Evolutionary conservation across 2,329 filamentous ascomycete genomes (phyloP), one percentile per base, ranked within the genome.

Genomic region (Rutstroemia sp.): DNA sequence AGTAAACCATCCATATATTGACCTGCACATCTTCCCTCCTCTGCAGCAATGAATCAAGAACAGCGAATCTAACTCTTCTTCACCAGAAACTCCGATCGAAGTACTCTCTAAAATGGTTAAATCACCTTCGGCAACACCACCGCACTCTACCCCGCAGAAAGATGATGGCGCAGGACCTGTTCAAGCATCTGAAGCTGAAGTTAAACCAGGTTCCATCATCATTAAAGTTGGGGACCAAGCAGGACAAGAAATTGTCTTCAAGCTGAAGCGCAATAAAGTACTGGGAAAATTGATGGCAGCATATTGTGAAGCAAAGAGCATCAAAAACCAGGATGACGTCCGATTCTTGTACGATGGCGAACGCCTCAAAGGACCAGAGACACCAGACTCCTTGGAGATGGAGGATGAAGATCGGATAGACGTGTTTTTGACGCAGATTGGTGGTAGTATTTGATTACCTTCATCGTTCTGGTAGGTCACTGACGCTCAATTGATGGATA

Each of bases 321-420:
- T 56, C 16, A 5, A 6, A 34, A 14, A 56, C 21, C n/a, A 18
- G 4, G 14, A 9, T 1, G 41, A 2, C 18, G 23, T 56, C 4
- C 27, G 54, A 6, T 56, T 52, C 34, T 19, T 27, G 8, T 46
- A 38, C 19, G 54, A 56, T 12, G 54, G 49, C 3, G 2, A 2
- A 1, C 39, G 48, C n/a, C 6, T 52, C 3, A 9, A 46, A 2
- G 30, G 21, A 8, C n/a, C 39, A 12, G 16, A 39, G 3, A 56
- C 54, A 1, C 48, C 54, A 7, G 54, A 56, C 4, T n/a, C 10
- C 18, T 27, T 52, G 4, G 41, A 56, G 8, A 52, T 52, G 54
- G 16, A 38, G 3, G 34, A 30, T 14, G 48, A 39, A 5, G 54
- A 9, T 19, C 19, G 39, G 8, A 30, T 56, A n/a, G 54, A 52